A percentile compares a stretch with the other conserved stretches of the same genome.
Evolutionary conservation across 176 grass and related monocot genomes (phyloP).

Genomic region (Carex scoparia): DNA sequence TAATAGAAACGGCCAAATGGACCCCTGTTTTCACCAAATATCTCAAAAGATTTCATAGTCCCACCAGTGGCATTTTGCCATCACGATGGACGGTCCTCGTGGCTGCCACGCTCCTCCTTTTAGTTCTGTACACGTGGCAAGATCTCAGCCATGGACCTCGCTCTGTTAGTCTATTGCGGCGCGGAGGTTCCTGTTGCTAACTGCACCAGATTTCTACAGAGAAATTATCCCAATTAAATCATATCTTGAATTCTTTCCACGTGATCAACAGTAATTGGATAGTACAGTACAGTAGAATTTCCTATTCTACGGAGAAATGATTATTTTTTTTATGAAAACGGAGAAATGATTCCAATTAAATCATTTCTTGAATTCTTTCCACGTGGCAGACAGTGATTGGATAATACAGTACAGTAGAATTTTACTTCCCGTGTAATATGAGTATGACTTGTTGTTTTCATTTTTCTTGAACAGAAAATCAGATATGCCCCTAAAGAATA

Average conservation of each 20-base stretch:
- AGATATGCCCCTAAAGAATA: background rate
- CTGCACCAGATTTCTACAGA: background rate
- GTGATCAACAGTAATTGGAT: background rate
- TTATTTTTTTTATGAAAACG: background rate
- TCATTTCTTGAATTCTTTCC: background rate
- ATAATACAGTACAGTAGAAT: background rate
- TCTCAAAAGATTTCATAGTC: background rate
- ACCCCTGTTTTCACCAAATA: background rate
- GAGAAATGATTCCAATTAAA: background rate
- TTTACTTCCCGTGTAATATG: background rate
- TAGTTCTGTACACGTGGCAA: background rate
- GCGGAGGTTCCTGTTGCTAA: background rate
- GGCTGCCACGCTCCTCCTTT: background rate
- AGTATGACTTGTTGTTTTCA: background rate
- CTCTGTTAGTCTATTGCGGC: background rate
- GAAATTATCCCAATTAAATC: background rate
- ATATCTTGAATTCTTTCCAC: background rate
- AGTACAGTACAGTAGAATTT: no score
- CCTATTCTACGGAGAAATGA: no score
- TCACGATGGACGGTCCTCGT: constrained; percentile 11
- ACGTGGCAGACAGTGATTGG: background rate
- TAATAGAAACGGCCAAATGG: background rate
- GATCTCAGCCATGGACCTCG: background rate
- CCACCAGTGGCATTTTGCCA: constrained; percentile 11
- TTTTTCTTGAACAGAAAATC: background rate